These are phyloP conservation scores for Ascochyta lentis DNA, from an alignment of 2,329 filamentous ascomycete genomes.

Conservation along the genomic window DNA sequence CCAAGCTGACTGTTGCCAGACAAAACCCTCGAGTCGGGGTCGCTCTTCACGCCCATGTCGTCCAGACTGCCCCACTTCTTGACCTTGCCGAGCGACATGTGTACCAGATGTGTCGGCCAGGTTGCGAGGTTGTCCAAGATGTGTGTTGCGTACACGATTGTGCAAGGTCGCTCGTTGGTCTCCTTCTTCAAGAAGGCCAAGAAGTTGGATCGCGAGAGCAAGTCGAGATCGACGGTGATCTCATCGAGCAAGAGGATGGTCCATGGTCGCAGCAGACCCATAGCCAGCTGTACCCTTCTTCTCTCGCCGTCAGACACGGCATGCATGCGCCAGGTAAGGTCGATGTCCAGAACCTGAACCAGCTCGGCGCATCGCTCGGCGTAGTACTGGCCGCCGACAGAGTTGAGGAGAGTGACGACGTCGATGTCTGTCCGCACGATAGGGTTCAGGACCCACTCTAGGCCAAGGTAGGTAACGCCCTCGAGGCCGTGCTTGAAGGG, in stretches of 20 bases:
- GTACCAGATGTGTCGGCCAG: slow-evolving; percentile 95
- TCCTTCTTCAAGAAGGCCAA: slow-evolving; percentile 84
- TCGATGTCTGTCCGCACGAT: slow-evolving; percentile 96
- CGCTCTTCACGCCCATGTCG: slow-evolving; percentile 61
- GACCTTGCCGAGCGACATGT: slow-evolving; percentile 89
- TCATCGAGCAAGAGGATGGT: slow-evolving; percentile 89
- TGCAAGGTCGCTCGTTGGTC: slow-evolving; percentile 81
- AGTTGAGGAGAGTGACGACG: slow-evolving; percentile 81
- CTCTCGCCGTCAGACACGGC: slow-evolving; percentile 93
- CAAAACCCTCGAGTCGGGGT: slow-evolving; percentile 39
- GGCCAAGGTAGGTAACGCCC: slow-evolving; percentile 94
- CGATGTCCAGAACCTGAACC: slow-evolving; percentile 87
- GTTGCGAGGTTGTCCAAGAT: slow-evolving; percentile 93
- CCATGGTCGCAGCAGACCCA: slow-evolving; percentile 94
- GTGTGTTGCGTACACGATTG: slow-evolving; percentile 96
- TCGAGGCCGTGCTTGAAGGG: slow-evolving; percentile 90
- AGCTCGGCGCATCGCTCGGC: slow-evolving; percentile 85
- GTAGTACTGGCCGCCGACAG: slow-evolving; percentile 86
- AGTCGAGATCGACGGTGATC: slow-evolving; percentile 94
- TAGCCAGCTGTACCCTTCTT: slow-evolving; percentile 89
- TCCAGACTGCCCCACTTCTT: slow-evolving; percentile 84
- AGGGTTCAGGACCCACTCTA: slow-evolving; percentile 97
- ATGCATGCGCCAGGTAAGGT: slow-evolving; percentile 92
- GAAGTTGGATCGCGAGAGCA: slow-evolving; percentile 84
- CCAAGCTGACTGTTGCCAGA: slow-evolving; percentile 84